Evolutionary conservation across 2,329 filamentous ascomycete species (phyloP).

Genomic region (Trichoderma sp.): DNA sequence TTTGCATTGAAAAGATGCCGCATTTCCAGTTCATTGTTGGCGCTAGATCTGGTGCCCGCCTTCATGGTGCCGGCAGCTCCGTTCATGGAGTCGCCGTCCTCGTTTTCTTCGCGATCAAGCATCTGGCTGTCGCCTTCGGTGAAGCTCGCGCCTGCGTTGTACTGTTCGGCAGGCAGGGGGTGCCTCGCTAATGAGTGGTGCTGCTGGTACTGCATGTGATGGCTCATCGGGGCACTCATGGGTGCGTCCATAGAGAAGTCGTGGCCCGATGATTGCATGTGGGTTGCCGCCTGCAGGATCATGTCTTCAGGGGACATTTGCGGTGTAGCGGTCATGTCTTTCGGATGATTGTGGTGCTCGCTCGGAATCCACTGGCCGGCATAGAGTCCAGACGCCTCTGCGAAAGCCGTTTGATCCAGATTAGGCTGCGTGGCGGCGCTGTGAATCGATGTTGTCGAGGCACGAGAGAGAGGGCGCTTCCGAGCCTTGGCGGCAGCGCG

Average conservation of each 20-base stretch:
- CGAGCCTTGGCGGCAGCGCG: constrained; percentile 47
- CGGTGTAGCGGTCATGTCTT: constrained; percentile 48
- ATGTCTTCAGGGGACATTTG: constrained; percentile 63
- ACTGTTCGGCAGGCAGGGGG: constrained; percentile 59
- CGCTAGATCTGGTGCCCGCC: constrained; percentile 67
- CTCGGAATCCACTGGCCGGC: constrained; percentile 55
- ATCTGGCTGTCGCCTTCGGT: constrained; percentile 63
- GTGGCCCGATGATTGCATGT: constrained; percentile 57
- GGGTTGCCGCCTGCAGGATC: constrained; percentile 61
- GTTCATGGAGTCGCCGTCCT: constrained; percentile 59
- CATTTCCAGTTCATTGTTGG: constrained; percentile 81
- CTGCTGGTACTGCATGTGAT: constrained; percentile 50
- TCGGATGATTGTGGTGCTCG: constrained; percentile 50
- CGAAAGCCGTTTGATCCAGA: constrained; percentile 52
- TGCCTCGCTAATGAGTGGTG: constrained; percentile 51
- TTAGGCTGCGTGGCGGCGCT: constrained; percentile 57
- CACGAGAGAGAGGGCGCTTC: constrained; percentile 58
- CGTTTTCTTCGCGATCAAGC: constrained; percentile 62
- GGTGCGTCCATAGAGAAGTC: constrained; percentile 55
- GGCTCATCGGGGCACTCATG: constrained; percentile 49
- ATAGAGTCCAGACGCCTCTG: constrained; percentile 51
- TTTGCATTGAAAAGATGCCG: constrained; percentile 74
- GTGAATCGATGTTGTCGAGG: constrained; percentile 61
- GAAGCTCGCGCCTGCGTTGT: constrained; percentile 57
- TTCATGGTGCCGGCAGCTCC: constrained; percentile 54